These are phyloP conservation scores for Miscanthus sacchariflorus DNA, from an alignment of 202 grass and related monocot species.

Conservation along the genomic window DNA sequence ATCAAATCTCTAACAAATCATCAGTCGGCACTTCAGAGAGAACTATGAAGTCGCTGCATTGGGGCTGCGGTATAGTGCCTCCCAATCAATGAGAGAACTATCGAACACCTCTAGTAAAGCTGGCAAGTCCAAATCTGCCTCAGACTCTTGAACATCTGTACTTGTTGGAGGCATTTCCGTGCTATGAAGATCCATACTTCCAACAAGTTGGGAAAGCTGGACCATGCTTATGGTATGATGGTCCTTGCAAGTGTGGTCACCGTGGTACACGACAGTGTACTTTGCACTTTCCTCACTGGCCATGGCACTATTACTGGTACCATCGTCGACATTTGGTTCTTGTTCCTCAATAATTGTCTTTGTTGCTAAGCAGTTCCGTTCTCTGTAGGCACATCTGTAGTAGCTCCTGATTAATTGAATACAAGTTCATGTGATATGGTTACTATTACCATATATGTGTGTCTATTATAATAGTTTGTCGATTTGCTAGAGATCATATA, in stretches of 20 bases:
- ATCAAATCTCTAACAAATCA: not conserved
- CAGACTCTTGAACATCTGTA: not conserved
- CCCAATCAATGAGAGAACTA: constrained; percentile 23
- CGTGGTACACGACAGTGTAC: constrained; percentile 64
- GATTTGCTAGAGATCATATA: not conserved
- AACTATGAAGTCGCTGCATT: not conserved
- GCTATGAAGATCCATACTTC: not conserved
- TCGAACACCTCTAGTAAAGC: constrained; percentile 37
- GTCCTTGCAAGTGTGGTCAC: constrained; percentile 63
- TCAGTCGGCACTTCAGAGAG: not conserved
- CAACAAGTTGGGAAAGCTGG: not conserved
- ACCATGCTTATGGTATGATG: not conserved
- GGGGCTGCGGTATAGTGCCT: not conserved
- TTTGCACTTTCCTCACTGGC: not conserved
- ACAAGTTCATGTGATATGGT: not conserved
- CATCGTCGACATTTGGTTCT: not conserved
- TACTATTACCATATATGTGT: not conserved
- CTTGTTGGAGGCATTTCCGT: not conserved
- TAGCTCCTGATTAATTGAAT: constrained; percentile 59
- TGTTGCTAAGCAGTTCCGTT: constrained; percentile 53
- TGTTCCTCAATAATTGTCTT: constrained; percentile 46
- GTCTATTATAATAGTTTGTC: not conserved
- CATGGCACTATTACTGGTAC: not conserved
- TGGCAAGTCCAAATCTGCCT: constrained; percentile 24
- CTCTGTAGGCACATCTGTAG: constrained; percentile 74